Percentiles rank a stretch among this genome's conserved stretches.
Conservation (phyloP, 202 grass and related monocot species). For the Dendrocalamus latiflorus region DNA sequence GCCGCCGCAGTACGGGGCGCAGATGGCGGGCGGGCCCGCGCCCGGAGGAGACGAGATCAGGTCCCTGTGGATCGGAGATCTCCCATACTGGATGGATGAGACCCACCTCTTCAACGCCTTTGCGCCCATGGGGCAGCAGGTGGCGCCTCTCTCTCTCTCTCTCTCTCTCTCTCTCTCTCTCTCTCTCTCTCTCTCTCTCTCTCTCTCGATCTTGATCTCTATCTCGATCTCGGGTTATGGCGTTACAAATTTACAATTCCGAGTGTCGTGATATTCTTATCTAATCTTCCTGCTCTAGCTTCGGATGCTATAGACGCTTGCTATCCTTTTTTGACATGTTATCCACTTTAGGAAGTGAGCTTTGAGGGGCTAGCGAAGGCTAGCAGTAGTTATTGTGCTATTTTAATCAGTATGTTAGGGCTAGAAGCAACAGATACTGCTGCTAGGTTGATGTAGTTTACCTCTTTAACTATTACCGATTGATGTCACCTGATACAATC, state of each 20-base stretch:
- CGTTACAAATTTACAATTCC: not conserved
- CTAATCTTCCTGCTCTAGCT: not conserved
- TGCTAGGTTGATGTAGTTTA: not conserved
- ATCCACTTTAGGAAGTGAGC: not conserved
- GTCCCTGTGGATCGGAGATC: conserved; percentile 84
- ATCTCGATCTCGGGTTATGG: not conserved
- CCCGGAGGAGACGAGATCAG: conserved; percentile 54
- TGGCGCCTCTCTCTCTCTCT: conserved; percentile 13
- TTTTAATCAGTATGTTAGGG: not conserved
- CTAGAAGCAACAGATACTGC: not conserved
- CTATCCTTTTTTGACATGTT: not conserved
- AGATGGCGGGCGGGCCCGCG: not conserved
- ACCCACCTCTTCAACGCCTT: conserved; percentile 61
- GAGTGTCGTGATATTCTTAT: no score
- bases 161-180: no score
- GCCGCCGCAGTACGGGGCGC: conserved; percentile 20
- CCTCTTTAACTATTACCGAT: not conserved
- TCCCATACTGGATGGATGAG: conserved; percentile 96
- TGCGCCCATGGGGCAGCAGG: conserved; percentile 53
- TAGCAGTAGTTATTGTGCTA: not conserved
- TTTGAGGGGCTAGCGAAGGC: not conserved
- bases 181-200: no score
- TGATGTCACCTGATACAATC: not conserved
- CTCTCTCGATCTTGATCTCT: no score
- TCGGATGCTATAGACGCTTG: not conserved